phyloP scores from a whole-genome alignment of 192 early-diverging fungal species.

The Podila minutissima region DNA sequence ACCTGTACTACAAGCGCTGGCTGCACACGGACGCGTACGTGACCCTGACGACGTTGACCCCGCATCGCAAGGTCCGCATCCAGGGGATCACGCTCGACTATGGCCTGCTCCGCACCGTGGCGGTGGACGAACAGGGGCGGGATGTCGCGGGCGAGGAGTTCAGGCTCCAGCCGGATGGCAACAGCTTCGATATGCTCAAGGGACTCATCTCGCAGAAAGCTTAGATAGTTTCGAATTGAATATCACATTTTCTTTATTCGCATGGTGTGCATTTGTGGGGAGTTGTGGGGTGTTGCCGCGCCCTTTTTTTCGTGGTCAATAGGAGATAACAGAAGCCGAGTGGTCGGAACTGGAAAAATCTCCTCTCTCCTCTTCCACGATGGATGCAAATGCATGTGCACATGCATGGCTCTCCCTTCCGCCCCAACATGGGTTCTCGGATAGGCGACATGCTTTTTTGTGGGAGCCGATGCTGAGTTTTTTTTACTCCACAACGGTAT shows the following conservation, averaged over 20 bases:
- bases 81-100: constrained; percentile 77
- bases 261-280: no score
- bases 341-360: no score
- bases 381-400: neutral
- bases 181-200: constrained; percentile 97
- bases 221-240: constrained; percentile 19
- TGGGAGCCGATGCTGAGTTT: no score
- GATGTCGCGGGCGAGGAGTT: constrained; percentile 57
- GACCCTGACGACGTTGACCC: constrained; percentile 32
- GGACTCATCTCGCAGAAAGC: constrained; percentile 83
- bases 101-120: constrained; percentile 80
- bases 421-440: no score
- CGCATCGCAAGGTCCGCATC: constrained; percentile 66
- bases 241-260: neutral
- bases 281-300: neutral
- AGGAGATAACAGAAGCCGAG: no score
- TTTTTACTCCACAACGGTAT: neutral
- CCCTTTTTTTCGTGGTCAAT: no score
- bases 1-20: constrained; percentile 88
- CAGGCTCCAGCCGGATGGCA: constrained; percentile 95
- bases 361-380: neutral
- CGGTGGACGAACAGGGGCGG: constrained; percentile 55
- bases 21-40: constrained; percentile 73
- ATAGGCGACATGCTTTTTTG: no score
- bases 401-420: no score